These are phyloP conservation scores for Tuber indicum DNA, from an alignment of 495 filamentous ascomycete species.

Conservation along the genomic window DNA sequence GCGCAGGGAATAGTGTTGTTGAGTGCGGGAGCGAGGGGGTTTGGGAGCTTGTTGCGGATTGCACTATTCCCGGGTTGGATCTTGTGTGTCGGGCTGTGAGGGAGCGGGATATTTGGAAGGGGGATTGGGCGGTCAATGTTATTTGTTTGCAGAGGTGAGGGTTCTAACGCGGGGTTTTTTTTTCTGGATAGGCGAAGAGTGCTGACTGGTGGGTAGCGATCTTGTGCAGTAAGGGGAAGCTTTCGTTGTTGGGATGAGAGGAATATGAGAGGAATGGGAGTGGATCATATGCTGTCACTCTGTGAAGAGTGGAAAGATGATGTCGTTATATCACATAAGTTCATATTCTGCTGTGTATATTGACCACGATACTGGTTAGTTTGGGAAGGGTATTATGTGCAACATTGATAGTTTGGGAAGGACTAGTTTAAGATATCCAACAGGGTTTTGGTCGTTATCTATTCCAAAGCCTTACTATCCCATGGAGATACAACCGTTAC, in stretches of 20 bases:
- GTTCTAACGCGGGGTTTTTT: neutral
- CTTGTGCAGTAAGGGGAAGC: neutral
- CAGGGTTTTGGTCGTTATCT: neutral
- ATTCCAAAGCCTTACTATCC: no score
- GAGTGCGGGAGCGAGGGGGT: slow-evolving; percentile 12
- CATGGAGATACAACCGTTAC: no score
- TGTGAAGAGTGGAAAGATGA: no score
- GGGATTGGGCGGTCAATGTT: slow-evolving; percentile 7
- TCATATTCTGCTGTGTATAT: neutral
- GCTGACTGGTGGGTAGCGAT: neutral
- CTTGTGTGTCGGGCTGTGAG: slow-evolving; percentile 15
- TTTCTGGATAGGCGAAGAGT: neutral
- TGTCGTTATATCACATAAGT: neutral
- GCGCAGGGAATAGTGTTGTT: slow-evolving; percentile 12
- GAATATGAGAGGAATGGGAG: neutral
- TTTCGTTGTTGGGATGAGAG: neutral
- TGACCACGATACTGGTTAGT: neutral
- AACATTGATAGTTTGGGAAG: neutral
- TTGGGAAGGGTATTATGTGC: neutral
- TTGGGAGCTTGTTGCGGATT: slow-evolving; percentile 20
- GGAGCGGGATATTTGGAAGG: slow-evolving; percentile 9
- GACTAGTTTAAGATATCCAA: neutral
- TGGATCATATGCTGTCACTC: neutral
- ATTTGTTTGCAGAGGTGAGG: slow-evolving; percentile 23
- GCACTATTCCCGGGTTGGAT: slow-evolving; percentile 5